Evolutionary conservation across 1,284 basidiomycete species (phyloP).

Genomic region (Xerocomus cyaneibrunnescens): DNA sequence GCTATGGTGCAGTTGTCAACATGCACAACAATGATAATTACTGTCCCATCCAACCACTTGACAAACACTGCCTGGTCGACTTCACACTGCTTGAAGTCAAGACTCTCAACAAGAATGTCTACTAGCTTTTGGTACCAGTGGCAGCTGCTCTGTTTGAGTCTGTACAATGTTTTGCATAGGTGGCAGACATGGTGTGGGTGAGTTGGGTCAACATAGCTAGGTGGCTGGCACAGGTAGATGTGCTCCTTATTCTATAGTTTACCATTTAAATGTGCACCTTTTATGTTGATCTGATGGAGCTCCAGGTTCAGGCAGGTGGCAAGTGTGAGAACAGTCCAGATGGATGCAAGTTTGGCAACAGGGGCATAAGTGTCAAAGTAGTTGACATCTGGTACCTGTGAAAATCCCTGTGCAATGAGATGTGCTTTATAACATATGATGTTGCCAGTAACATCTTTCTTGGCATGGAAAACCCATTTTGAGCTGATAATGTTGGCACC

Average conservation of each 20-base stretch:
- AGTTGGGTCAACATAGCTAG: not conserved
- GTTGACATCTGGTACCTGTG: not conserved
- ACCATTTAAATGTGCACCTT: not conserved
- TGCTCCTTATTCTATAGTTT: not conserved
- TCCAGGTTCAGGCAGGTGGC: not conserved
- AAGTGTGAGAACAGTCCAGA: not conserved
- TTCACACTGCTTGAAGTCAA: not conserved
- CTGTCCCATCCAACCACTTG: not conserved
- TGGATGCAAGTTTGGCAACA: not conserved
- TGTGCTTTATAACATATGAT: not conserved
- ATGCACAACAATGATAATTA: not conserved
- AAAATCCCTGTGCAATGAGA: too few relatives aligned
- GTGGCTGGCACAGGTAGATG: not conserved
- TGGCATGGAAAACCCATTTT: conserved; percentile 39
- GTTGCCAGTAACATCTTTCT: conserved; percentile 27
- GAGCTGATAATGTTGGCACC: conserved; percentile 16
- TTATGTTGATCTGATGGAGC: not conserved
- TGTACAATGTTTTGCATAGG: not conserved
- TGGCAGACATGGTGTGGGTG: not conserved
- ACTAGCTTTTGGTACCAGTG: not conserved
- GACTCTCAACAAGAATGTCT: not conserved
- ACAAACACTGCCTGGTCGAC: not conserved
- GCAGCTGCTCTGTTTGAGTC: not conserved
- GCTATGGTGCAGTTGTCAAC: not conserved
- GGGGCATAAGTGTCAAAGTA: not conserved